These are phyloP conservation scores for Carallia brachiata DNA, from an alignment of 345 rosid genomes.

Conservation along the genomic window DNA sequence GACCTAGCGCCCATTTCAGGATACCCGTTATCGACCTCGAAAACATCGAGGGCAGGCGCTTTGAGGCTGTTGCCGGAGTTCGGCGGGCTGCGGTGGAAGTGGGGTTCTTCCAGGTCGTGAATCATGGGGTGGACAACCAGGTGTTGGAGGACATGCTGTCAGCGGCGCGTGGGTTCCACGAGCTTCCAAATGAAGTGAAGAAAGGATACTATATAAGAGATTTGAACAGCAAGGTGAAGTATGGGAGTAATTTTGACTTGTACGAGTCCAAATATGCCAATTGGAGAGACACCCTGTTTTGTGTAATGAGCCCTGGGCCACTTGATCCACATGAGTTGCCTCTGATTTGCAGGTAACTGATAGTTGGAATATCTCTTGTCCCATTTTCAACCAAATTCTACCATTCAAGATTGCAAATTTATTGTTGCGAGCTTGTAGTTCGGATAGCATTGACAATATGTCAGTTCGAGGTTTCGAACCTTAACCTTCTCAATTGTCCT, in stretches of 20 bases:
- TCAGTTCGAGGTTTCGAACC: no score
- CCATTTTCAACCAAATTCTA: no score
- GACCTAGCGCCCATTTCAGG: neutral
- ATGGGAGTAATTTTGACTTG: constrained; percentile 11
- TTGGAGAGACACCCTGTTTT: constrained; percentile 22
- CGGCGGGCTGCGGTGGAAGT: constrained; percentile 1
- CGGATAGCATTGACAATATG: no score
- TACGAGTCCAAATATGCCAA: constrained; percentile 15
- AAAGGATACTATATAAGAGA: constrained; percentile 6
- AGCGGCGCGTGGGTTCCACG: constrained; percentile 15
- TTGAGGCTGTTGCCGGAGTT: constrained; percentile 5
- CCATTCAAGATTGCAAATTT: no score
- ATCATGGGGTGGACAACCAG: constrained; percentile 9
- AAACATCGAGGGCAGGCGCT: neutral
- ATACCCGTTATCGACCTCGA: constrained; percentile 16
- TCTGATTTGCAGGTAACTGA: constrained; percentile 16
- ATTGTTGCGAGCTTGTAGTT: no score
- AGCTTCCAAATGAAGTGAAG: constrained; percentile 10
- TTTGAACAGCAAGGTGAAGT: neutral
- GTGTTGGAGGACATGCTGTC: constrained; percentile 15
- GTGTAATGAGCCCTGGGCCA: constrained; percentile 9
- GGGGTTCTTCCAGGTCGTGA: constrained; percentile 25
- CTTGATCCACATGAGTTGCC: constrained; percentile 21
- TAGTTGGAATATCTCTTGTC: neutral
- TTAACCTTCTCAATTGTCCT: no score